Percentiles rank a stretch among this genome's conserved stretches.
These are phyloP conservation scores for Aegilops speltoides DNA, from an alignment of 176 grass and related monocot genomes.

Conservation along the genomic window DNA sequence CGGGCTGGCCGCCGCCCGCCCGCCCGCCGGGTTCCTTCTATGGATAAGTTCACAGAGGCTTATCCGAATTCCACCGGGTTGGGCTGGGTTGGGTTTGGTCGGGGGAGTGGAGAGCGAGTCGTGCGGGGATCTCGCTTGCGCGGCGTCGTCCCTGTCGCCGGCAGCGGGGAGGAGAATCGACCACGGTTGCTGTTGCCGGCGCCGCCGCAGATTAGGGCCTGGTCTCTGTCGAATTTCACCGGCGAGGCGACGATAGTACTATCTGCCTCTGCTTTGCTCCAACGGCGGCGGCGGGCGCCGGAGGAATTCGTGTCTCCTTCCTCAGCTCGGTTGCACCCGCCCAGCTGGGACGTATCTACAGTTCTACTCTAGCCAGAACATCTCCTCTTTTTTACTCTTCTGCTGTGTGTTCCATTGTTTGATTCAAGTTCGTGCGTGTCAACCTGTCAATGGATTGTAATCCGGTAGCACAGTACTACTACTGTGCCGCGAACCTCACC, in stretches of 20 bases:
- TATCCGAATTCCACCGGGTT: conserved; percentile 3
- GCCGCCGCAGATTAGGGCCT: neutral
- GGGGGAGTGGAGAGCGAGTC: neutral
- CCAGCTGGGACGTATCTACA: neutral
- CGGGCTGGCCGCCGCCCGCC: neutral
- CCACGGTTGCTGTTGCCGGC: neutral
- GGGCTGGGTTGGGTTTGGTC: neutral
- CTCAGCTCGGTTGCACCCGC: neutral
- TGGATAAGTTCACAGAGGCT: neutral
- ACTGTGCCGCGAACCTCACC: neutral
- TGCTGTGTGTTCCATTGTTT: neutral
- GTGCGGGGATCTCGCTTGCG: conserved; percentile 6
- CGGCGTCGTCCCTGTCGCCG: too few species aligned
- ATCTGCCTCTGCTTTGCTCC: too few species aligned
- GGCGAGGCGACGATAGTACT: too few species aligned
- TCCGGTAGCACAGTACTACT: neutral
- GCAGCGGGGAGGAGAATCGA: neutral
- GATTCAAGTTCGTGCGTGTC: neutral
- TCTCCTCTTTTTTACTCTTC: neutral
- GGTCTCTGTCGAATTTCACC: neutral
- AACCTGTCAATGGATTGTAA: neutral
- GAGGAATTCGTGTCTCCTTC: neutral
- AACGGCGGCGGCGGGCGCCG: neutral
- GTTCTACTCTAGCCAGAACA: neutral
- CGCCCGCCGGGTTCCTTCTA: neutral